Base-by-base conservation (phyloP, 805 yeast genomes). In the Cyberlindnera japonica region DNA sequence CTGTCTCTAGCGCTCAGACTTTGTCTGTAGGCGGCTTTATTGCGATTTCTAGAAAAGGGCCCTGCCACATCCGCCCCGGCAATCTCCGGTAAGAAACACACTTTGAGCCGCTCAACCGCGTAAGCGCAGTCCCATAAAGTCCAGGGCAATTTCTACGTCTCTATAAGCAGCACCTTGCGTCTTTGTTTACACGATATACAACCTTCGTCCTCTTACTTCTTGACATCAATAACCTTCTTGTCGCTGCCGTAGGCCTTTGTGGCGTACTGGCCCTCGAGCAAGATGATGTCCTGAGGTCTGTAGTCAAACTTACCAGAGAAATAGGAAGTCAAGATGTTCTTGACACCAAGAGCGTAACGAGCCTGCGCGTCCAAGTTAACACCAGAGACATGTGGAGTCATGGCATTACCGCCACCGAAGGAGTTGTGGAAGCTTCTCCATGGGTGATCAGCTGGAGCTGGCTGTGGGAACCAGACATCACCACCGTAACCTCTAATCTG, bases 391-490 rank as follows among this genome's bases (percentile, higher is more conserved):
- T 83, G 93, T 16, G 90, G 89, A 37, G 88, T 81, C 91, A 84
- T 83, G 39, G 90, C 91, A 54, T 85, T 84, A 50, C 91, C 91
- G 26, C 77, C 84, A 44, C 82, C 83, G 50, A 70, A 74, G 55
- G 74, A 67, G 74, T 82, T 81, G 35, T 66, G 58, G 79, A 83
- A 74, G 10, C 68, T 40, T 70, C 88, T 72, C 93, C 93, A 84
- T 50, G 89, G 89, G 57, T 83, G 89, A 60, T 72, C 72, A 40
- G 68, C 65, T 48, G 89, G 88, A 20, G 91, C 85, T 31, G 95
- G 95, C 63, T 84, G 95, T n/a, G 81, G 82, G 68, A 56, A 74
- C 88, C 91, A 83, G 38, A 84, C 93, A 62, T 84, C 93, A 52
- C 91, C 93, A 54, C 90, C 93, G 58, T 83, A 84, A 38, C 90